A percentile compares a stretch with the other conserved stretches of the same genome.
Conservation (phyloP, 441 rosid genomes). For the Populus hybrid region DNA sequence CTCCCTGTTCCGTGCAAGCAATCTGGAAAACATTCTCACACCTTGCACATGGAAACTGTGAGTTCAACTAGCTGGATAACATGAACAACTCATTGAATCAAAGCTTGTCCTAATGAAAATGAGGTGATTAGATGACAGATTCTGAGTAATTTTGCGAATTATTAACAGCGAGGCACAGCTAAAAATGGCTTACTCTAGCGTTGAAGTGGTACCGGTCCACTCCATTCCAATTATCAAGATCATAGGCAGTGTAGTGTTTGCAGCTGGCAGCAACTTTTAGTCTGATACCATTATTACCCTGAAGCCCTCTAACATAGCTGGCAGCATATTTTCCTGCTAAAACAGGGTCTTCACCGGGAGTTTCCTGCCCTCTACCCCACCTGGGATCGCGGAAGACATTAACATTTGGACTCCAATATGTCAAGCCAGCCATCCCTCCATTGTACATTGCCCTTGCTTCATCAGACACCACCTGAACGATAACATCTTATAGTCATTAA, state of each 20-base stretch:
- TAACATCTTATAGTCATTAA: background rate
- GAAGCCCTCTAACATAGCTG: constrained; percentile 83
- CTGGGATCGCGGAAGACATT: constrained; percentile 90
- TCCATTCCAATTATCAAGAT: constrained; percentile 93
- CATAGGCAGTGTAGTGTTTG: constrained; percentile 95
- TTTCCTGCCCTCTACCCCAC: constrained; percentile 97
- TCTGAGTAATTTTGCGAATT: background rate
- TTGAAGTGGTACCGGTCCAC: constrained; percentile 83
- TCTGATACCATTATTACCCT: constrained; percentile 48
- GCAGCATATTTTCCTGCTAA: constrained; percentile 82
- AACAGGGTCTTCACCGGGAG: constrained; percentile 95
- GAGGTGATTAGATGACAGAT: background rate
- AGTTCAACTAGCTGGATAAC: background rate
- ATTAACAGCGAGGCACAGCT: background rate
- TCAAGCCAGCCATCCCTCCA: constrained; percentile 84
- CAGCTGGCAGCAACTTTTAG: constrained; percentile 93
- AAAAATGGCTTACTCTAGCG: constrained; percentile 57
- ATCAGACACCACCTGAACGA: constrained; percentile 77
- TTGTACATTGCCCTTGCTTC: constrained; percentile 98
- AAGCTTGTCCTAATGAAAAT: background rate
- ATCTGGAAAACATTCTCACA: background rate
- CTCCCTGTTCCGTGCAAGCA: constrained; percentile 8
- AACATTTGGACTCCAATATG: constrained; percentile 96
- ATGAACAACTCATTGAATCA: background rate
- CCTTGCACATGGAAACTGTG: background rate